Evolutionary conservation across 257 asterid genomes (phyloP).

Genomic region (Thymus quinquecostatus): DNA sequence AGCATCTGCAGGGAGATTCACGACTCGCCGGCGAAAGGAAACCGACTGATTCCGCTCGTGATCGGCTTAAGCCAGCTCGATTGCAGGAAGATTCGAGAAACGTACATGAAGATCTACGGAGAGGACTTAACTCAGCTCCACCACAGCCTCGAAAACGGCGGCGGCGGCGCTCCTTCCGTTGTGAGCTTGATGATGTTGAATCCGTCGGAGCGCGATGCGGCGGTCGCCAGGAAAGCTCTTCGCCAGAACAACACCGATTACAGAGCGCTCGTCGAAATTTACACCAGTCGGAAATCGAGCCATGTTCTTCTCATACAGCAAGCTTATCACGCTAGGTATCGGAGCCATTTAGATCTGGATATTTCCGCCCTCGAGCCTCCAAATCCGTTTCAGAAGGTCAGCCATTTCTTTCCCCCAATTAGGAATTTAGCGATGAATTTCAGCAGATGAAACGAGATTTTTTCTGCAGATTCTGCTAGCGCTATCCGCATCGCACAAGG

Average conservation of each 20-base stretch:
- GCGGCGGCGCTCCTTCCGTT: constrained; percentile 17
- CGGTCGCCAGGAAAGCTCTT: constrained; percentile 60
- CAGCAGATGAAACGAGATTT: background rate
- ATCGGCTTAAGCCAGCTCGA: constrained; percentile 40
- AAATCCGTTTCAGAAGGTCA: constrained; percentile 67
- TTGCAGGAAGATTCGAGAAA: constrained; percentile 46
- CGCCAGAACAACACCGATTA: constrained; percentile 31
- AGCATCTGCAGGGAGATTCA: constrained; percentile 53
- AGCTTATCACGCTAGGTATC: constrained; percentile 56
- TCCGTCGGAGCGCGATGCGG: constrained; percentile 67
- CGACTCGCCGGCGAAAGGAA: constrained; percentile 31
- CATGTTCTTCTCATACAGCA: constrained; percentile 65
- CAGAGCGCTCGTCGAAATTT: constrained; percentile 56
- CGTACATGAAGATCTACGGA: constrained; percentile 45
- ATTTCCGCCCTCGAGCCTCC: constrained; percentile 63
- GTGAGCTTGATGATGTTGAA: constrained; percentile 41
- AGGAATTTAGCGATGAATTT: background rate
- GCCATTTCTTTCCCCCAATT: background rate
- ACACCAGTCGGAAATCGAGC: constrained; percentile 70
- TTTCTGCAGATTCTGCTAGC: constrained; percentile 57
- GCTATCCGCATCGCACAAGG: constrained; percentile 76
- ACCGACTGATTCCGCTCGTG: constrained; percentile 29
- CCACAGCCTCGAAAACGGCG: background rate
- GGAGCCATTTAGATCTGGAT: constrained; percentile 51
- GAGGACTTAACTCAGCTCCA: constrained; percentile 43